Evolutionary conservation across 148 eudicot species (phyloP).

Genomic region (Bassia scoparia): DNA sequence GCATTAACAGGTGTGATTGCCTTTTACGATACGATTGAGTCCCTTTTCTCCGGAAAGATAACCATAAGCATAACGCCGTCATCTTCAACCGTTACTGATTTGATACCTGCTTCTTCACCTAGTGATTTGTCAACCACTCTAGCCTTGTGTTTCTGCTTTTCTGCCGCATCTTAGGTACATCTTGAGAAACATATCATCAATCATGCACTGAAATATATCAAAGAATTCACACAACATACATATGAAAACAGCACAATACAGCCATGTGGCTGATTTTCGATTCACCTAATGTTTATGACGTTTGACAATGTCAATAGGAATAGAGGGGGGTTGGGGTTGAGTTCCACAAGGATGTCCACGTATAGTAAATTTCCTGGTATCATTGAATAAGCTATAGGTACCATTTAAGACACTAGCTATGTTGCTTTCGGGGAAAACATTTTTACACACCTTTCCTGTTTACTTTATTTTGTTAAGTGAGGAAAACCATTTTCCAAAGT

Average conservation of each 20-base stretch:
- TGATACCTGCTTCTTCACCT: slow-evolving; percentile 99
- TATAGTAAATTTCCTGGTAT: too few relatives aligned
- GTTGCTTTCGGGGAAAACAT: too few relatives aligned
- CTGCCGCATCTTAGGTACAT: slow-evolving; percentile 99
- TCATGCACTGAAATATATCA: slow-evolving; percentile 96
- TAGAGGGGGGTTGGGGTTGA: too few relatives aligned
- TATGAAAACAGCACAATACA: background rate
- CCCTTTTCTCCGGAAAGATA: slow-evolving; percentile 97
- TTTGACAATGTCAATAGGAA: background rate
- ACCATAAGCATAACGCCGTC: slow-evolving; percentile 98
- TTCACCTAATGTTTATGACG: background rate
- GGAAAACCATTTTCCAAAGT: too few relatives aligned
- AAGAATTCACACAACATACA: slow-evolving; percentile 42
- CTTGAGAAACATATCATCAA: slow-evolving; percentile 98
- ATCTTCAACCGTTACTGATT: slow-evolving; percentile 84
- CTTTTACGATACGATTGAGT: slow-evolving; percentile 86
- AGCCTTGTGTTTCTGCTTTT: slow-evolving; percentile 79
- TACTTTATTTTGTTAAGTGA: too few relatives aligned
- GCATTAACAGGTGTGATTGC: slow-evolving; percentile 92
- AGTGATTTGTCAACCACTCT: slow-evolving; percentile 81
- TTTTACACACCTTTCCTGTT: too few relatives aligned
- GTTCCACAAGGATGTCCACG: too few relatives aligned
- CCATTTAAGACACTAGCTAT: too few relatives aligned
- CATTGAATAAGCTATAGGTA: too few relatives aligned
- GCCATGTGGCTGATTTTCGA: background rate